Percentiles rank a stretch among this genome's conserved stretches.
Evolutionary conservation across 1,139 yeast genomes (phyloP).

Genomic region (Wickerhamomyces sp.): DNA sequence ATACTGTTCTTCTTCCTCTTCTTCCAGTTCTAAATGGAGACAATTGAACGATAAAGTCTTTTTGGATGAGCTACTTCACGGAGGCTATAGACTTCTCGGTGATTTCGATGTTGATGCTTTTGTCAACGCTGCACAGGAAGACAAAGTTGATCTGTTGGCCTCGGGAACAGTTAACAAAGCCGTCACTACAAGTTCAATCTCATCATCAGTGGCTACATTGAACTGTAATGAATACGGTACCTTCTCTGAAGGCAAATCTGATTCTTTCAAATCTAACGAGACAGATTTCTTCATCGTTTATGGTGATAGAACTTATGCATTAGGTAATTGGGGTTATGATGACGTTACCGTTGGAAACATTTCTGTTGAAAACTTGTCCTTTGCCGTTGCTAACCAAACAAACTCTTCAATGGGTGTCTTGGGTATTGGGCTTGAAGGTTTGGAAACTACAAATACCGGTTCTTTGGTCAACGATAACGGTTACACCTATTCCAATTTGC

Average conservation of each 20-base stretch:
- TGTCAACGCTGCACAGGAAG: slow-evolving; percentile 3
- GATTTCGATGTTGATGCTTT: neutral
- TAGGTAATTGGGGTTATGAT: slow-evolving; percentile 65
- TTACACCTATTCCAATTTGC: slow-evolving; percentile 48
- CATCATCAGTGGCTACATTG: slow-evolving; percentile 17
- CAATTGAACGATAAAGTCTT: slow-evolving; percentile 2
- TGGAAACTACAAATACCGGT: slow-evolving; percentile 40
- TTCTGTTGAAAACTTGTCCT: slow-evolving; percentile 32
- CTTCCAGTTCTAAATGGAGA: slow-evolving; percentile 3
- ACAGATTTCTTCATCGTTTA: slow-evolving; percentile 49
- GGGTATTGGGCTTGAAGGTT: slow-evolving; percentile 55
- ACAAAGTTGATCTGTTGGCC: slow-evolving; percentile 1
- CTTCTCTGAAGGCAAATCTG: slow-evolving; percentile 37
- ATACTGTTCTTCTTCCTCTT: slow-evolving; percentile 8
- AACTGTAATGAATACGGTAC: slow-evolving; percentile 32
- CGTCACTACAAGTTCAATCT: neutral
- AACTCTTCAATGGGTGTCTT: slow-evolving; percentile 55
- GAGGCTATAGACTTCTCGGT: slow-evolving; percentile 1
- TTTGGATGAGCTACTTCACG: neutral
- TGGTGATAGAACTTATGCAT: slow-evolving; percentile 58
- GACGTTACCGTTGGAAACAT: slow-evolving; percentile 38
- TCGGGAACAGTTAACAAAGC: slow-evolving; percentile 6
- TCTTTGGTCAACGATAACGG: slow-evolving; percentile 7
- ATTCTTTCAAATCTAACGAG: slow-evolving; percentile 38
- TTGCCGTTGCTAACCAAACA: slow-evolving; percentile 57